These are phyloP conservation scores for Cladorrhinum sp. DNA, from an alignment of 2,329 filamentous ascomycete genomes.

Conservation along the genomic window DNA sequence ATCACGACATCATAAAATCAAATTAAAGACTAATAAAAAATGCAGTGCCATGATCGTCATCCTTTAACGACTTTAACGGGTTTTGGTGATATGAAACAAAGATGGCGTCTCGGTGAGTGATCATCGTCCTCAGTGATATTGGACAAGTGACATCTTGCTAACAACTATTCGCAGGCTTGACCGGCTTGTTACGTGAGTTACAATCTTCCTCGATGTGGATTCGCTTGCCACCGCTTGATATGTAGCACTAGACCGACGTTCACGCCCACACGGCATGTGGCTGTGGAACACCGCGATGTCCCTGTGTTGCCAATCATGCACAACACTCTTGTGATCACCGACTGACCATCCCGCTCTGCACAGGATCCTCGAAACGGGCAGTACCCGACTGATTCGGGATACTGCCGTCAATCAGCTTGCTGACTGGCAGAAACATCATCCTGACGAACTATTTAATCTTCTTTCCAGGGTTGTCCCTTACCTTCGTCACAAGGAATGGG, in stretches of 20 bases:
- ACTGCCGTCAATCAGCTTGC: constrained; percentile 95
- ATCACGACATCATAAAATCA: not conserved
- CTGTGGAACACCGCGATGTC: not conserved
- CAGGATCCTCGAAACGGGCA: constrained; percentile 94
- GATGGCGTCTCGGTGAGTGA: constrained; percentile 56
- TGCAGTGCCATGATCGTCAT: constrained; percentile 27
- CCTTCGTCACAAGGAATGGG: constrained; percentile 92
- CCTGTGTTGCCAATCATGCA: constrained; percentile 4
- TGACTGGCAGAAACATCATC: constrained; percentile 96
- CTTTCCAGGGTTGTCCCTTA: constrained; percentile 94
- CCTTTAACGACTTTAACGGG: constrained; percentile 14
- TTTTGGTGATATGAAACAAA: constrained; percentile 39
- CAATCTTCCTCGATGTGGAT: constrained; percentile 10
- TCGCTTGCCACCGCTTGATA: not conserved
- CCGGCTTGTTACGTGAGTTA: constrained; percentile 76
- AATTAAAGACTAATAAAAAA: constrained; percentile 15
- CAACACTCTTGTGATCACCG: not conserved
- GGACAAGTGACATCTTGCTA: constrained; percentile 28
- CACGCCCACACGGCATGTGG: not conserved
- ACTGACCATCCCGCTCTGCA: constrained; percentile 19
- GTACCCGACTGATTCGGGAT: constrained; percentile 91
- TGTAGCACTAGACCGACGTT: not conserved
- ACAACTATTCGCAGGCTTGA: constrained; percentile 60
- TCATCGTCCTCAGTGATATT: constrained; percentile 49
- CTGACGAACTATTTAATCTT: constrained; percentile 94